phyloP scores from a whole-genome alignment of 2,329 filamentous ascomycete genomes.

The Phaeophleospora eucalypticola region DNA sequence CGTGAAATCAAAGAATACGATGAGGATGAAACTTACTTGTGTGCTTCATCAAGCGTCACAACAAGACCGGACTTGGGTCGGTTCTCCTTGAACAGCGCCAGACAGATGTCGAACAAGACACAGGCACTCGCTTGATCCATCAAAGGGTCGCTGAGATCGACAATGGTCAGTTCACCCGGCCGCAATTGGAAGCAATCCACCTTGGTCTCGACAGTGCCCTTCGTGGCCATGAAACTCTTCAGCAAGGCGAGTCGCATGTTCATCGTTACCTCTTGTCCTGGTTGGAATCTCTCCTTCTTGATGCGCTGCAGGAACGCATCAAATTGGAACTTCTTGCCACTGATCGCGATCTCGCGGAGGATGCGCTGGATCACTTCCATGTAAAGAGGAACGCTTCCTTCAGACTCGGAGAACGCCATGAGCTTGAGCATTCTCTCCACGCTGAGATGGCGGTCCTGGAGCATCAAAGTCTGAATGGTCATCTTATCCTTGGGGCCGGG shows the following conservation, averaged over 20 bases:
- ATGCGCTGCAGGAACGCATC: too few relatives aligned
- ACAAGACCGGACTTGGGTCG: slow-evolving; percentile 51
- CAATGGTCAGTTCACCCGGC: slow-evolving; percentile 56
- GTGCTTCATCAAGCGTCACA: slow-evolving; percentile 70
- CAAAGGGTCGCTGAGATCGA: slow-evolving; percentile 71
- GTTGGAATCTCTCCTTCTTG: slow-evolving; percentile 43
- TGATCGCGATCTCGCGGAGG: slow-evolving; percentile 54
- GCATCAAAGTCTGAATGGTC: slow-evolving; percentile 22
- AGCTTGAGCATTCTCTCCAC: slow-evolving; percentile 52
- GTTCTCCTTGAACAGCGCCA: slow-evolving; percentile 53
- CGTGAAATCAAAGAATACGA: too few relatives aligned
- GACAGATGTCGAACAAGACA: slow-evolving; percentile 66
- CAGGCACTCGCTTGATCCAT: slow-evolving; percentile 65
- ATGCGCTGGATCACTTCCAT: slow-evolving; percentile 52
- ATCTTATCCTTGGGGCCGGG: background rate
- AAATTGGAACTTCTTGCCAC: too few relatives aligned
- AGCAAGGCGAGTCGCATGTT: slow-evolving; percentile 58
- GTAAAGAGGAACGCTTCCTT: slow-evolving; percentile 51
- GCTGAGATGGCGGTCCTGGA: slow-evolving; percentile 44
- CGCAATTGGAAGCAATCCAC: slow-evolving; percentile 25
- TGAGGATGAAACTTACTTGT: too few relatives aligned
- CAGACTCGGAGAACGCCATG: slow-evolving; percentile 48
- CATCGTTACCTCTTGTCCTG: slow-evolving; percentile 54
- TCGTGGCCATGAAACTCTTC: slow-evolving; percentile 56
- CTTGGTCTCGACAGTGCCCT: background rate